Evolutionary conservation across 2,329 filamentous ascomycete genomes (phyloP).

Genomic region (Exophiala calicioides): DNA sequence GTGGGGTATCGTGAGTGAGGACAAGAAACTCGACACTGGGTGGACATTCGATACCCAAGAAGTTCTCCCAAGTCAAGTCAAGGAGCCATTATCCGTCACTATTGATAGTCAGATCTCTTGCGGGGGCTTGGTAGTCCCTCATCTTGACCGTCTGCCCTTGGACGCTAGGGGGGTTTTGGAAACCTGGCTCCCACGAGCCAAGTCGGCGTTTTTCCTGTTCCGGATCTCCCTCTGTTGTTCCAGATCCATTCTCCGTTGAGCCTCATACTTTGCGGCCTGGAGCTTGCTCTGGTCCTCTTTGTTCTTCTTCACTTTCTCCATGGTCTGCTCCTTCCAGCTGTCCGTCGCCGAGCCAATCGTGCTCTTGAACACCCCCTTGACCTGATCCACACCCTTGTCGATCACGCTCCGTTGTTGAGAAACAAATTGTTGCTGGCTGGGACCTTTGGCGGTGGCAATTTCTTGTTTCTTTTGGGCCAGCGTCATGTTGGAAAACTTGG

Average conservation of each 20-base stretch:
- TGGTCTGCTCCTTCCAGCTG: conserved; percentile 9
- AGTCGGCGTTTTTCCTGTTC: no score
- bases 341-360: conserved; percentile 8
- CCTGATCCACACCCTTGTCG: conserved; percentile 39
- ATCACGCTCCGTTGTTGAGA: conserved; percentile 36
- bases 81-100: no score
- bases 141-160: no score
- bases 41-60: no score
- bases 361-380: conserved; percentile 32
- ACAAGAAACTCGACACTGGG: no score
- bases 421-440: conserved; percentile 15
- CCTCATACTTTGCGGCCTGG: conserved; percentile 17
- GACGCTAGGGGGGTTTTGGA: no score
- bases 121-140: no score
- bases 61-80: no score
- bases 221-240: conserved; percentile 17
- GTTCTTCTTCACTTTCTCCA: conserved; percentile 7
- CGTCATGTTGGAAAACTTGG: conserved; percentile 20
- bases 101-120: no score
- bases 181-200: no score
- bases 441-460: conserved; percentile 1
- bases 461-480: not conserved
- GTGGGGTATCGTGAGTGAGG: no score
- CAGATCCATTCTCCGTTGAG: conserved; percentile 20
- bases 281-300: conserved; percentile 9